A percentile compares a stretch with the other conserved stretches of the same genome.
These are phyloP conservation scores for Aotearoamyces nothofagi DNA, from an alignment of 2,329 filamentous ascomycete genomes.

Conservation along the genomic window DNA sequence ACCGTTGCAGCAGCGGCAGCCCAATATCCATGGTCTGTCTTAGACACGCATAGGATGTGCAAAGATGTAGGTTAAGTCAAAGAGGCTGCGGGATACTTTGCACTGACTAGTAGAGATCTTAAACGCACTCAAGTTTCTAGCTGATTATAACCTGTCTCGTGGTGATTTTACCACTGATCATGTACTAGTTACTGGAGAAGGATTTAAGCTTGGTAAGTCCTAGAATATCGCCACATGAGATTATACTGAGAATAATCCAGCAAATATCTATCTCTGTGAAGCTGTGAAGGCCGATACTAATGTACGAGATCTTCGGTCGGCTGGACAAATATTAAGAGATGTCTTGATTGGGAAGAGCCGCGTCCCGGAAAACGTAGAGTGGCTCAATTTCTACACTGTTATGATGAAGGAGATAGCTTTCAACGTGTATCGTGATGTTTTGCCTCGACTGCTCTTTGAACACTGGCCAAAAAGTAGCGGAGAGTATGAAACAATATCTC, in stretches of 20 bases:
- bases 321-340: conserved; percentile 1
- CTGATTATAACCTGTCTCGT: conserved; percentile 5
- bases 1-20: conserved; percentile 5
- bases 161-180: conserved; percentile 5
- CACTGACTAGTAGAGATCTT: conserved; percentile 4
- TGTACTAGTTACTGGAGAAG: conserved; percentile 6
- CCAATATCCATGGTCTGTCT: conserved; percentile 7
- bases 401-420: conserved; percentile 1
- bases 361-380: conserved; percentile 1
- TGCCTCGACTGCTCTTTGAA: conserved; percentile 1
- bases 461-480: conserved; percentile 1
- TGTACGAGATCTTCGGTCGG: conserved; percentile 1
- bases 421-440: conserved; percentile 1
- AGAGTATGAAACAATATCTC: conserved; percentile 1
- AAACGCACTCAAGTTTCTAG: conserved; percentile 6
- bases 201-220: conserved; percentile 7
- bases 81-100: conserved; percentile 4
- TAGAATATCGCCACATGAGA: conserved; percentile 3
- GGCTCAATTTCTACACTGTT: conserved; percentile 1
- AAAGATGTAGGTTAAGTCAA: conserved; percentile 5
- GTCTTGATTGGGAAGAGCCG: conserved; percentile 1
- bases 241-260: conserved; percentile 4
- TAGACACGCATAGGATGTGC: conserved; percentile 5
- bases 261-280: background rate
- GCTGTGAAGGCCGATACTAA: conserved; percentile 1